Base-by-base conservation (phyloP, 176 grass and related monocot genomes). In the Eleusine coracana region DNA sequence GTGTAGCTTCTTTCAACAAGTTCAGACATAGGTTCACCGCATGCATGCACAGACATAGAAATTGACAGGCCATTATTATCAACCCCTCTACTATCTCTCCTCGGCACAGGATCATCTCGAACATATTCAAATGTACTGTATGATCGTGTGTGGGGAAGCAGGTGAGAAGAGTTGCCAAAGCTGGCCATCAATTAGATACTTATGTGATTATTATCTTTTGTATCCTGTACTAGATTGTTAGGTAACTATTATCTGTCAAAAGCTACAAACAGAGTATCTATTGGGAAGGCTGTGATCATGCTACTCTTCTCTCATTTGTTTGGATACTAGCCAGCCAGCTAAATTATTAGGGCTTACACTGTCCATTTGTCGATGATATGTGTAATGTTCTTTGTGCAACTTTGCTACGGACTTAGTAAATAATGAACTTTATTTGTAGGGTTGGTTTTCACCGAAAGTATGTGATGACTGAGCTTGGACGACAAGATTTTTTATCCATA, bases 301-400 rank as follows among this genome's bases (percentile, higher is more conserved):
- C 50, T 17, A 52, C 50, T 1, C 50, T 52, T 17, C 50, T 52
- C 15, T 17, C 14, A 70, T 73, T 86, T 31, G 4, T 77, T 67
- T 89, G 73, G 78, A 86, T 89, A 63, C 27, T 76, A 66, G 78
- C 66, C 60, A 14, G 72, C 64, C 60, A 14, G 72, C 64, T 80
- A 80, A 29, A 66, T 50, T 64, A 52, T 52, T 52, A 70, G 42
- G 45, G 20, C 59, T 67, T 59, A 66, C 66, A 68, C 2, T 48
- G 77, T 59, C 83, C 88, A 78, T 73, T 86, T 89, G 83, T 89
- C 83, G 28, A 89, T 67, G 66, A 72, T 81, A 38, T 10, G 78
- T 56, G 58, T 10, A 73, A 50, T 70, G 67, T 82, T 86, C 58
- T 78, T 48, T 54, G 76, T 65, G 55, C 83, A 81, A 12, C 65